Evolutionary conservation across 1,139 yeast genomes (phyloP), one percentile per base, ranked within the genome.

Genomic region (Nakaseomyces nivariensis): DNA sequence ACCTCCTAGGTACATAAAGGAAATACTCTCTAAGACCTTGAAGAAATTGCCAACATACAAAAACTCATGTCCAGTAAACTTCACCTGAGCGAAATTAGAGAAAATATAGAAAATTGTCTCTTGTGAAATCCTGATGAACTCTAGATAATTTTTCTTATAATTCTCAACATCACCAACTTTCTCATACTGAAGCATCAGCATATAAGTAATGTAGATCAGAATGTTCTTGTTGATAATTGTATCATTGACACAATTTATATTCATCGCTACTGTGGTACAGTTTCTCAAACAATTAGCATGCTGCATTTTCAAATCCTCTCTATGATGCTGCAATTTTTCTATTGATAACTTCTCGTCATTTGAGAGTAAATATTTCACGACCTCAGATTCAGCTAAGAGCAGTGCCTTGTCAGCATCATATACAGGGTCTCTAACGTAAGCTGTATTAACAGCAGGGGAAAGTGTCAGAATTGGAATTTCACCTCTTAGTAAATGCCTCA

Each of bases 1-100:
- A 29, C 61, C 45, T 11, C 61, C 59, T 17, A 63, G 52, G 4
- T 60, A 46, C 55, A 62, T 56, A 32, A 56, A 58, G 48, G 58
- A 54, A 4, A 61, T 49, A 26, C 52, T 56, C 34, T 56, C 51
- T 31, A 62, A 47, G 17, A 59, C 51, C 11, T 47, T 48, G 38
- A 61, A 62, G n/a, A 62, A 56, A 45, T 55, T 56, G 36, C 56
- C 60, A 11, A 58, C 54, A 41, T 58, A 62, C 24, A 61, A 48
- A 41, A 60, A 62, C 51, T 62, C 67, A 53, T 59, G 56, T 41
- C 66, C 67, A 7, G 63, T 63, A 51, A 61, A 59, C 45, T 56
- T 61, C 43, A 58, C 51, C 44, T 60, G 61, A 13, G 67, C 66
- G 31, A 63, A 50, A 36, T 61, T 62, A 7, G 67, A 63, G 49